These are phyloP conservation scores for Pisolithus marmoratus DNA, from an alignment of 768 basidiomycete species.

Conservation along the genomic window DNA sequence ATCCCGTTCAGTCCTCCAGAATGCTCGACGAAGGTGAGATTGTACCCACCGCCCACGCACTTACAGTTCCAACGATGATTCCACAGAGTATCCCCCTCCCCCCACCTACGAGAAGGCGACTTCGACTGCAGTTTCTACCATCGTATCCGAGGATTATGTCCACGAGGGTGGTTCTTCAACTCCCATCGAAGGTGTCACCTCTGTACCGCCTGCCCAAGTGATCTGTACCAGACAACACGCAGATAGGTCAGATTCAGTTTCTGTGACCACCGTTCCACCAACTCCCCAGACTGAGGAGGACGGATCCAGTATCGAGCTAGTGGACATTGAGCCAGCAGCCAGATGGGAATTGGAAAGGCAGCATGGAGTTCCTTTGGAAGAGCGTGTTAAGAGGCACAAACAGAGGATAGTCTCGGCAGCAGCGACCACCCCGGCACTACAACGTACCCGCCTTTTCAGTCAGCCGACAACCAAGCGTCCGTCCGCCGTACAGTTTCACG, in stretches of 20 bases:
- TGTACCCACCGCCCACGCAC: background rate
- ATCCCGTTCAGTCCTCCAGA: conserved; percentile 13
- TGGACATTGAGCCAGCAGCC: conserved; percentile 41
- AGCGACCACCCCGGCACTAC: conserved; percentile 16
- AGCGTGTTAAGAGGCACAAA: conserved; percentile 33
- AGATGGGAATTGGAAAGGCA: conserved; percentile 42
- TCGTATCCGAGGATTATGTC: conserved; percentile 37
- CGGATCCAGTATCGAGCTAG: conserved; percentile 45
- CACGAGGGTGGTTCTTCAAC: conserved; percentile 21
- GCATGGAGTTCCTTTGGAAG: conserved; percentile 37
- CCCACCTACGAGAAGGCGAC: conserved; percentile 67
- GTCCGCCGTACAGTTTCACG: conserved; percentile 15
- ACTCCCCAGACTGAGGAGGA: conserved; percentile 37
- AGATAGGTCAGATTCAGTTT: conserved; percentile 16
- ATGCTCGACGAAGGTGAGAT: conserved; percentile 28
- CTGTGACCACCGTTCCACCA: conserved; percentile 16
- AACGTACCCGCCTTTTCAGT: conserved; percentile 26
- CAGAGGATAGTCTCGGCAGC: conserved; percentile 26
- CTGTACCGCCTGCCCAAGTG: conserved; percentile 22
- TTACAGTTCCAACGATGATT: conserved; percentile 24
- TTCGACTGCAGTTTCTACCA: conserved; percentile 37
- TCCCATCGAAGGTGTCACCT: conserved; percentile 16
- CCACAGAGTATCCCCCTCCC: conserved; percentile 62
- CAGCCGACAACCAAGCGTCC: conserved; percentile 23
- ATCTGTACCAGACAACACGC: conserved; percentile 5